Percentiles rank a stretch among this genome's conserved stretches.
Conservation (phyloP, 2,329 filamentous ascomycete genomes). For the Fusarium continuum region DNA sequence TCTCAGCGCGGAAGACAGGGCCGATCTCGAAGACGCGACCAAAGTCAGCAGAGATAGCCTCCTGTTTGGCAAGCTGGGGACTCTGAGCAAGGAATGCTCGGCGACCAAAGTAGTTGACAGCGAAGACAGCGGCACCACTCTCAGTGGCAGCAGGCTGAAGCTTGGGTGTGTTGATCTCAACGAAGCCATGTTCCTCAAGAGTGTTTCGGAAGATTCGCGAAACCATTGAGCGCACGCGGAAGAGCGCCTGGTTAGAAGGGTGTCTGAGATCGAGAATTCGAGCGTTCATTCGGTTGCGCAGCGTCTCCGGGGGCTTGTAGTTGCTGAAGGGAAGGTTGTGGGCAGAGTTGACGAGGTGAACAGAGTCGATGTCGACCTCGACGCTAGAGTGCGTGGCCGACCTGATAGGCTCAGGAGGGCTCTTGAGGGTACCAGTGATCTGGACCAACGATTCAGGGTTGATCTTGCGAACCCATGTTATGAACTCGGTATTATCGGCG, state of each 20-base stretch:
- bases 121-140: slow-evolving; percentile 90
- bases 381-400: slow-evolving; percentile 79
- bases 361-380: slow-evolving; percentile 73
- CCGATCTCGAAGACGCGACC: slow-evolving; percentile 81
- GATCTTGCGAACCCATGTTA: slow-evolving; percentile 88
- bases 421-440: slow-evolving; percentile 77
- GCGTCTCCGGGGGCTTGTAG: slow-evolving; percentile 70
- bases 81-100: slow-evolving; percentile 90
- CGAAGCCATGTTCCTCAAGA: slow-evolving; percentile 79
- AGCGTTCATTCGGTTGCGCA: slow-evolving; percentile 76
- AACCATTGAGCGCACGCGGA: slow-evolving; percentile 84
- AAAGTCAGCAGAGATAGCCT: slow-evolving; percentile 90
- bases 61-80: slow-evolving; percentile 91
- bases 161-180: slow-evolving; percentile 95
- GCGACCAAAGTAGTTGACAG: slow-evolving; percentile 89
- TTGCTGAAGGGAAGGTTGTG: slow-evolving; percentile 61
- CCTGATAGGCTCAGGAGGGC: slow-evolving; percentile 77
- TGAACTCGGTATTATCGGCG: slow-evolving; percentile 69
- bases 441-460: slow-evolving; percentile 81
- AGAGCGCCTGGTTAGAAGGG: slow-evolving; percentile 86
- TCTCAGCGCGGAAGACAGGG: slow-evolving; percentile 87
- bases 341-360: slow-evolving; percentile 62
- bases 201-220: slow-evolving; percentile 81
- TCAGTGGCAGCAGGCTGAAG: slow-evolving; percentile 90
- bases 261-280: slow-evolving; percentile 86